Evolutionary conservation across 176 grass and related monocot species (phyloP), one percentile per base, ranked within the genome.

Genomic region (Chloris gayana): DNA sequence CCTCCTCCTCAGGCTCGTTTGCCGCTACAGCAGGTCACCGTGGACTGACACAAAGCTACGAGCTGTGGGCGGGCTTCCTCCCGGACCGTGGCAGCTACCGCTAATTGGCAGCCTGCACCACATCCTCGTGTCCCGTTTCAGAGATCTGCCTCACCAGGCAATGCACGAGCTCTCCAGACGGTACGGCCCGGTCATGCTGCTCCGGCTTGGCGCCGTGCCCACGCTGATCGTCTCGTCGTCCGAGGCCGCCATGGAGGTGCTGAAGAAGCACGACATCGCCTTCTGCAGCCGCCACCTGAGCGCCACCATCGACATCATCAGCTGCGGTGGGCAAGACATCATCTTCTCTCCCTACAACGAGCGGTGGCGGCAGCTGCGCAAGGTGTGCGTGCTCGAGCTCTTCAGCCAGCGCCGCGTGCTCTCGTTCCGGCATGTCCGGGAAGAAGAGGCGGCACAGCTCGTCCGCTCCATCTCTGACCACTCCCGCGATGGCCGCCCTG

Each of bases 81-180:
- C 81, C 0, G 77, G 87, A 19, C 87, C 87, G 70, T 81, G 82
- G 81, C 38, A 80, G 64, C 87, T 89, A 31, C 87, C 83, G 18
- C 67, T 89, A 37, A 33, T 89, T 37, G 78, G 83, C 34, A 90
- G 84, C 77, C 67, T 86, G 39, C 83, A 90, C 65, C 76, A 90
- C 77, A 77, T 86, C 64, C 9, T 82, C 5, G n/a, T 85, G 15
- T 85, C 74, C 0, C 74, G 66, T 3, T 78, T 22, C 74, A 27
- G 88, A 27, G 57, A 45, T 30, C 59, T 79, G 27, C 88, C 88
- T 3, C 88, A 83, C 73, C 78, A 13, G 5, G 75, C 88, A 21
- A 33, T 86, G 57, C 31, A 65, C 18, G 62, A 90, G 59, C 63
- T 86, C n/a, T 74, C 83, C 17, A 17, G 0, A 59, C 67, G 0